Base-by-base conservation (phyloP, 2,329 filamentous ascomycete species). In the Scleromitrula shiraiana region DNA sequence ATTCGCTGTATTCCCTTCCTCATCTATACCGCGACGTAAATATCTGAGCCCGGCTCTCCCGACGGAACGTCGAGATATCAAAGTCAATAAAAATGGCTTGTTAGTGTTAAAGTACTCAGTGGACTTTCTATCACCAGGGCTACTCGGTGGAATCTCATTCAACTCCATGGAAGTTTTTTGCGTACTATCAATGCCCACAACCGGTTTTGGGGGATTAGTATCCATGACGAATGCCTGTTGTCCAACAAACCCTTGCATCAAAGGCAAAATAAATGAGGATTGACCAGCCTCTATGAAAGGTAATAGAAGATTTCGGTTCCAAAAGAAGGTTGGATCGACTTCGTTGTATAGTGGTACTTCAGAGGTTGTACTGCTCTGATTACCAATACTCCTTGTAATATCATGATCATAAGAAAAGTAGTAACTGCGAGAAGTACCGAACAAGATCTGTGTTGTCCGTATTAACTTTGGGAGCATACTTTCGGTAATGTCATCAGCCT, bases 341-440 rank as follows among this genome's bases (percentile, higher is more conserved):
- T 78, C 74, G 53, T 78, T 78, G 64, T 88, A 77, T 4, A 95
- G 70, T 5, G 89, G 82, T 4, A 78, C 56, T 38, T 75, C 73
- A 12, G 69, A 67, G 37, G 66, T 64, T 57, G 70, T 66, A 30
- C 65, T 63, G 44, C 65, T 64, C 3, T 60, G 62, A 47, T 63
- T 71, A 2, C 68, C 66, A 47, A 80, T 60, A 53, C 77, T 81
- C 48, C 83, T 78, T 0, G 93, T 97, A 42, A 98, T 78, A 63
- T 98, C 90, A 63, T 91, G 77, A 55, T 98, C 93, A 64, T 98
- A 96, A 0, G 90, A 90, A 65, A 91, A 98, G 70, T 85, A 97
- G 66, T 96, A 97, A 64, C 88, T 96, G 53, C 77, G 77, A 0
- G 85, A 89, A 4, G 82, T 77, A 1, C 85, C 82, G 62, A 96